These are phyloP conservation scores for Knoxdaviesia capensis DNA, from an alignment of 2,329 filamentous ascomycete genomes.

Conservation along the genomic window DNA sequence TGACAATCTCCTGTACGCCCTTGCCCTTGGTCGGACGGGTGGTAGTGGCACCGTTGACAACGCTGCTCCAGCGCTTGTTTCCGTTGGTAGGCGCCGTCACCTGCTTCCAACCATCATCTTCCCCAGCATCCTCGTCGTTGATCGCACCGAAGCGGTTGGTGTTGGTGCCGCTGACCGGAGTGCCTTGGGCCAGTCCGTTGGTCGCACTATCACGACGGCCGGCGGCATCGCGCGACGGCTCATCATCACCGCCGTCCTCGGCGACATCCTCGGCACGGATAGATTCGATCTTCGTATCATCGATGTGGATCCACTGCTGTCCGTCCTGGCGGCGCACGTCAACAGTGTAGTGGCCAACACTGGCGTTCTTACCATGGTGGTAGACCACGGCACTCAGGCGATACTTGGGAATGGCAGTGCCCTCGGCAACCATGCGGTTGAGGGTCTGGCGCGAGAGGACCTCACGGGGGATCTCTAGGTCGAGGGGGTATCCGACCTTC, in stretches of 20 bases:
- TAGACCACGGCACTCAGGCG: constrained; percentile 81
- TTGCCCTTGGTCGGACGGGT: constrained; percentile 18
- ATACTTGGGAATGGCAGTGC: constrained; percentile 59
- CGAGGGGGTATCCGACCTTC: constrained; percentile 84
- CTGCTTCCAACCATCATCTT: constrained; percentile 67
- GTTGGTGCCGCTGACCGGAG: constrained; percentile 7
- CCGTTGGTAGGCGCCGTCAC: constrained; percentile 40
- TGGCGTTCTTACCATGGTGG: constrained; percentile 93
- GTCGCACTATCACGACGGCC: constrained; percentile 36
- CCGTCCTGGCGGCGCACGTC: constrained; percentile 87
- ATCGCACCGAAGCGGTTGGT: constrained; percentile 58
- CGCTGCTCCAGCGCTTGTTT: constrained; percentile 50
- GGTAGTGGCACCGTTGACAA: constrained; percentile 44
- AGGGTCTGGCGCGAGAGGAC: constrained; percentile 62
- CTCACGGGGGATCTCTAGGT: constrained; percentile 83
- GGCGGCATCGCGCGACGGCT: constrained; percentile 32
- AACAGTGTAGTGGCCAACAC: constrained; percentile 93
- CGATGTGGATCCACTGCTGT: constrained; percentile 88
- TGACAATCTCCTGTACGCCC: constrained; percentile 42
- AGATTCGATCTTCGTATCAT: constrained; percentile 77
- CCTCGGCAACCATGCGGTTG: constrained; percentile 41
- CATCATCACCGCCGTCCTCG: constrained; percentile 65
- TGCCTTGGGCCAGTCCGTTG: constrained; percentile 1
- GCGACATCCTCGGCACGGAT: constrained; percentile 79
- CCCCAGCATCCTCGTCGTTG: constrained; percentile 44